These are phyloP conservation scores for Lentinula aciculospora DNA, from an alignment of 768 basidiomycete genomes.

Conservation along the genomic window DNA sequence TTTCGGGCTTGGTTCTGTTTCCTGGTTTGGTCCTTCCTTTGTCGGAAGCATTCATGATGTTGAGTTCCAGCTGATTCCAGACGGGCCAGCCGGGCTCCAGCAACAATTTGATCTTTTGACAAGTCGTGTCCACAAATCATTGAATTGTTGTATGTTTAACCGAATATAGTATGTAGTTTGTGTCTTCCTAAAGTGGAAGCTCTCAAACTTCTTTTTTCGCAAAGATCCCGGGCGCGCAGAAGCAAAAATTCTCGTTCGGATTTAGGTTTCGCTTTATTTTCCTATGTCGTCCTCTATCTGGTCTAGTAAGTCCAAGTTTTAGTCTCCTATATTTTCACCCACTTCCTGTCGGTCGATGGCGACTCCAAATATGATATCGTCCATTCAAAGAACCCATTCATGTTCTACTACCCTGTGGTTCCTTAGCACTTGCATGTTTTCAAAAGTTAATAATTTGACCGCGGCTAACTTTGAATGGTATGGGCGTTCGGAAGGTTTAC, in stretches of 20 bases:
- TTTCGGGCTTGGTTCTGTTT: not conserved
- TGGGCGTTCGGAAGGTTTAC: not conserved
- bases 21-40: not conserved
- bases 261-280: too few relatives aligned
- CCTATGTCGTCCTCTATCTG: too few relatives aligned
- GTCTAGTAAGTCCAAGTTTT: too few relatives aligned
- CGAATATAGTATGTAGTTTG: not conserved
- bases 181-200: not conserved
- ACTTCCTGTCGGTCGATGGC: too few relatives aligned
- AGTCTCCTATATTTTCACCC: too few relatives aligned
- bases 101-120: not conserved
- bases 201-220: not conserved
- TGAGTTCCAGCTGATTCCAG: not conserved
- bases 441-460: not conserved
- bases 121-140: not conserved
- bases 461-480: not conserved
- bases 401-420: not conserved
- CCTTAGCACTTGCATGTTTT: not conserved
- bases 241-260: too few relatives aligned
- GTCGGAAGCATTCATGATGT: not conserved
- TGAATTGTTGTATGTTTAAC: not conserved
- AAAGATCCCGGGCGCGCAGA: not conserved
- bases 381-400: not conserved
- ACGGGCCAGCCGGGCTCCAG: not conserved
- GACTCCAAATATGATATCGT: not conserved